Evolutionary conservation across 306 rosid genomes (phyloP).

Genomic region (Luffa acutangula): DNA sequence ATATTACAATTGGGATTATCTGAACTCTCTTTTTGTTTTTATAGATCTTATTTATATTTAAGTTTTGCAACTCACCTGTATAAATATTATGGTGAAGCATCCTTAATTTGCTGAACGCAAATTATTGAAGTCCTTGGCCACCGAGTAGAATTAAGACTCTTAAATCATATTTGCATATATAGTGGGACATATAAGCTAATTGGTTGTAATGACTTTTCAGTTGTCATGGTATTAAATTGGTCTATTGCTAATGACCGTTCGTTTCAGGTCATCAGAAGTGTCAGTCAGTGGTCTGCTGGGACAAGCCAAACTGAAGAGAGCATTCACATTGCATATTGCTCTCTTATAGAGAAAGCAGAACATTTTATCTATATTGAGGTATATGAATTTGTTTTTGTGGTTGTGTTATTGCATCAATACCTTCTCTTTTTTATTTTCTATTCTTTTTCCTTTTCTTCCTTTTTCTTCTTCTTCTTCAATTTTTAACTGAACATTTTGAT

Average conservation of each 20-base stretch:
- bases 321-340: conserved; percentile 90
- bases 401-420: not conserved
- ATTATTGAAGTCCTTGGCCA: not conserved
- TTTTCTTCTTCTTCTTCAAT: not conserved
- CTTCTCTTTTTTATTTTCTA: not conserved
- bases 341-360: conserved; percentile 91
- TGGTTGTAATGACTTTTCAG: not conserved
- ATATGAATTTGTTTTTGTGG: conserved; percentile 7
- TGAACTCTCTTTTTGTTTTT: not conserved
- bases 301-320: conserved; percentile 93
- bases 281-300: conserved; percentile 99
- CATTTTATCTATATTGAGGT: conserved; percentile 96
- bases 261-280: conserved; percentile 87
- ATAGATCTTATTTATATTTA: not conserved
- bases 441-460: not conserved
- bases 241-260: conserved; percentile 7
- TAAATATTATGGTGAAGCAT: not conserved
- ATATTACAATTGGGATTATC: not conserved
- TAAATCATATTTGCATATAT: not conserved
- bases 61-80: not conserved
- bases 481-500: not conserved
- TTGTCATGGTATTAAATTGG: not conserved
- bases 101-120: not conserved
- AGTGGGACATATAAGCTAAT: not conserved
- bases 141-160: not conserved